These are phyloP conservation scores for Medicago ruthenica DNA, from an alignment of 306 rosid genomes.

Conservation along the genomic window DNA sequence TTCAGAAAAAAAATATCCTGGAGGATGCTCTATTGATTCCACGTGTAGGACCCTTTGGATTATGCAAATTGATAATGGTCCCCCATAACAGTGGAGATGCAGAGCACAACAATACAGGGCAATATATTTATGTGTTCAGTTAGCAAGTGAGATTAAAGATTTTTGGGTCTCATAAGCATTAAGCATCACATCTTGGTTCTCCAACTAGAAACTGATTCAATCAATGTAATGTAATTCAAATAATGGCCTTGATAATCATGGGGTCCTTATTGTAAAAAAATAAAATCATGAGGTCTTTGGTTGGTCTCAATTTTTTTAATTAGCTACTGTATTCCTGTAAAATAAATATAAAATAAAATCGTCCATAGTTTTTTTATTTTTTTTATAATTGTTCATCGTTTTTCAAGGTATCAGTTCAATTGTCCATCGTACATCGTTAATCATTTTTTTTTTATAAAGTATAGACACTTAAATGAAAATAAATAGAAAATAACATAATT, in stretches of 20 bases:
- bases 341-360: too few species aligned
- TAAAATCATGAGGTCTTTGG: not conserved
- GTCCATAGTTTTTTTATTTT: too few species aligned
- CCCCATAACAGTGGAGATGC: not conserved
- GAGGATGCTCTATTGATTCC: not conserved
- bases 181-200: not conserved
- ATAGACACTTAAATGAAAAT: too few species aligned
- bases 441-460: too few species aligned
- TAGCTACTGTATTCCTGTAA: too few species aligned
- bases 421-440: too few species aligned
- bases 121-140: not conserved
- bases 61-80: conserved; percentile 33
- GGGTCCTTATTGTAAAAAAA: not conserved
- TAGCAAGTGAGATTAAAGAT: conserved; percentile 28
- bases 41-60: conserved; percentile 29
- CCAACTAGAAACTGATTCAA: conserved; percentile 44
- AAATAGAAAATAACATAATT: too few species aligned
- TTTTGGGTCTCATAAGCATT: not conserved
- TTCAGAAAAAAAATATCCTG: not conserved
- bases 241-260: not conserved
- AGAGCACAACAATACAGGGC: not conserved
- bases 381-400: too few species aligned
- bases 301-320: too few species aligned
- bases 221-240: conserved; percentile 18
- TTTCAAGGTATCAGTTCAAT: too few species aligned